These are phyloP conservation scores for Leucocoprinus birnbaumii DNA, from an alignment of 768 basidiomycete species.

Conservation along the genomic window DNA sequence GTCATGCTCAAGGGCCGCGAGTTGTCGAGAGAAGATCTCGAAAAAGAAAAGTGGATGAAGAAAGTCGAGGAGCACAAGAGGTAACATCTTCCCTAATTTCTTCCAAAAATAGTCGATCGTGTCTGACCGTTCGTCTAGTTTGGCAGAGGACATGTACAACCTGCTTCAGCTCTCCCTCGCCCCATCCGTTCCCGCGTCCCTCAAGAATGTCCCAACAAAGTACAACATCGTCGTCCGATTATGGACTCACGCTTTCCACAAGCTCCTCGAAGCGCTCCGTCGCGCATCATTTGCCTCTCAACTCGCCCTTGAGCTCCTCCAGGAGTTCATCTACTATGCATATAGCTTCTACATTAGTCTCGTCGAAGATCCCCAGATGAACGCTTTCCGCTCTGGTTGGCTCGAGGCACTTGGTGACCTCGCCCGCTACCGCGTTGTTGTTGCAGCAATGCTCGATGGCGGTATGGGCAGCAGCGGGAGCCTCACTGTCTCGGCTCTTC, in stretches of 20 bases:
- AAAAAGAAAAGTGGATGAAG: constrained; percentile 75
- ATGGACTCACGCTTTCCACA: constrained; percentile 91
- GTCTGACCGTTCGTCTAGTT: constrained; percentile 37
- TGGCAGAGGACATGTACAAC: constrained; percentile 88
- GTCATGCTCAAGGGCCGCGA: constrained; percentile 43
- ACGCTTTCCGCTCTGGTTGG: constrained; percentile 78
- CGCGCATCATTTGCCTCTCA: constrained; percentile 70
- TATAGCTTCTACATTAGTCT: constrained; percentile 93
- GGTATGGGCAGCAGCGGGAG: constrained; percentile 36
- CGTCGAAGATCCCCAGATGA: constrained; percentile 75
- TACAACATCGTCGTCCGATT: constrained; percentile 95
- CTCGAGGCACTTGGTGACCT: constrained; percentile 96
- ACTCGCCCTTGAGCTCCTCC: constrained; percentile 84
- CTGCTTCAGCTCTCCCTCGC: constrained; percentile 84
- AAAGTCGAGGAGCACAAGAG: constrained; percentile 79
- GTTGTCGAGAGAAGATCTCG: constrained; percentile 49
- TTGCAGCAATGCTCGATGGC: constrained; percentile 79
- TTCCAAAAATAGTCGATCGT: constrained; percentile 9
- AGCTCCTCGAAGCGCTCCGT: constrained; percentile 86
- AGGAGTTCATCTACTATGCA: constrained; percentile 93
- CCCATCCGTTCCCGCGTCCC: constrained; percentile 82
- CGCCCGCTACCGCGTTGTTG: constrained; percentile 91
- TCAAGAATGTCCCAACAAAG: constrained; percentile 86
- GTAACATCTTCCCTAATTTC: constrained; percentile 32
- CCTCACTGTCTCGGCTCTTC: constrained; percentile 41